These are phyloP conservation scores for Cyclospora cayetanensis DNA, from an alignment of 169 alveolate genomes.

Conservation along the genomic window DNA sequence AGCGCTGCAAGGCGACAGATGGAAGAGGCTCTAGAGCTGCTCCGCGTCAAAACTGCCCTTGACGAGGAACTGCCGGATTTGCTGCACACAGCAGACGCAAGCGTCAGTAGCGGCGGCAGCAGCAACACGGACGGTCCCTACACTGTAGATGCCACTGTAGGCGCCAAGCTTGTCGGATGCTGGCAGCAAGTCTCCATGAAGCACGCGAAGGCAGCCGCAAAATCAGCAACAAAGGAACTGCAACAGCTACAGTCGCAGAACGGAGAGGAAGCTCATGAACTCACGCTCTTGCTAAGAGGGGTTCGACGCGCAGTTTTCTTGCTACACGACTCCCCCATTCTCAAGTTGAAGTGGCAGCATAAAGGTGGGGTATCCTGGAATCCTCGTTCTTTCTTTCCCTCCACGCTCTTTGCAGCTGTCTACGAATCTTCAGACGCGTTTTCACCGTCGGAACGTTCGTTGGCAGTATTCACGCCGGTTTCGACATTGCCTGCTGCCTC, in stretches of 20 bases:
- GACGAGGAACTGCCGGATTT: no score
- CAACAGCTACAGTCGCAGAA: neutral
- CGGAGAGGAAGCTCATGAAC: neutral
- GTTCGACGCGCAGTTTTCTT: conserved; percentile 52
- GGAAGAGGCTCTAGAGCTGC: no score
- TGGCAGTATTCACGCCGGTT: no score
- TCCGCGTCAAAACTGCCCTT: no score
- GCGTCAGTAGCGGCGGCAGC: neutral
- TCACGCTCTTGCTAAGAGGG: conserved; percentile 25
- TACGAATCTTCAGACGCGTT: no score
- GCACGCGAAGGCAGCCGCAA: neutral
- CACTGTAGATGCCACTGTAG: neutral
- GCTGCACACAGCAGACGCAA: neutral
- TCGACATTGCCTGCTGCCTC: no score
- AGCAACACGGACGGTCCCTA: neutral
- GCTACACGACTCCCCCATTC: conserved; percentile 62
- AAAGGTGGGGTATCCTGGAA: conserved; percentile 47
- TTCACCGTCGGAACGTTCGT: no score
- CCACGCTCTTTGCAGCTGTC: no score
- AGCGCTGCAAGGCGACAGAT: no score
- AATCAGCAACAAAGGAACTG: neutral
- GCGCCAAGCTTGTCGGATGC: no score
- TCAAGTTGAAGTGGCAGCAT: conserved; percentile 54
- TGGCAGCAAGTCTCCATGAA: neutral
- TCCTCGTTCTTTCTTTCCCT: no score